Evolutionary conservation across 1,284 basidiomycete species (phyloP).

Genomic region (Microbotryum scabiosae): DNA sequence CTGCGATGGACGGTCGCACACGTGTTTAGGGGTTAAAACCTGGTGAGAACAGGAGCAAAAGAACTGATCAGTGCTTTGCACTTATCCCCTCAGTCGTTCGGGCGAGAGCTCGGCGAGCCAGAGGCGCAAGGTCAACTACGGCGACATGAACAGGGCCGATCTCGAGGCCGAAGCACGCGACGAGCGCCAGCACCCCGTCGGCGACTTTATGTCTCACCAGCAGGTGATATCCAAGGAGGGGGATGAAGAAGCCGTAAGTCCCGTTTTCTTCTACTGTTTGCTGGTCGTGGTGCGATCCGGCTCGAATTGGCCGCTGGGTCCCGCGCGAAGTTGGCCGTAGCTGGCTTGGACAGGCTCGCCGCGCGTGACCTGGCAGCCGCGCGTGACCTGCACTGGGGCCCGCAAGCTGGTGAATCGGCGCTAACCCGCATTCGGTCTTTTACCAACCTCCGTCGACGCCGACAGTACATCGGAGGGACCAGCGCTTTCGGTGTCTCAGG

Average conservation of each 20-base stretch:
- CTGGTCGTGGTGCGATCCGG: neutral
- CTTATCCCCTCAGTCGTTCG: too few species aligned
- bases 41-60: neutral
- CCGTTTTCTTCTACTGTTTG: neutral
- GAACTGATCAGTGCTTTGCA: too few species aligned
- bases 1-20: neutral
- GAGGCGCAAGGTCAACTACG: conserved; percentile 8
- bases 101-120: neutral
- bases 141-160: conserved; percentile 5
- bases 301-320: neutral
- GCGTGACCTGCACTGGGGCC: too few species aligned
- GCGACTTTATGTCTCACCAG: conserved; percentile 9
- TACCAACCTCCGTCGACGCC: too few species aligned
- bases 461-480: conserved; percentile 12
- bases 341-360: too few species aligned
- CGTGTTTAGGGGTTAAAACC: neutral
- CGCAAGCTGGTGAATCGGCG: too few species aligned
- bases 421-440: too few species aligned
- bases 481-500: conserved; percentile 1
- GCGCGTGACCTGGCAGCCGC: too few species aligned
- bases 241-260: conserved; percentile 15
- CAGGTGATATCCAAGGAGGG: conserved; percentile 13
- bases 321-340: neutral
- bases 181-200: conserved; percentile 15
- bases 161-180: conserved; percentile 14